A percentile compares a stretch with the other conserved stretches of the same genome.
phyloP scores from a whole-genome alignment of 139 green algal species.

The Micromonas pusilla region DNA sequence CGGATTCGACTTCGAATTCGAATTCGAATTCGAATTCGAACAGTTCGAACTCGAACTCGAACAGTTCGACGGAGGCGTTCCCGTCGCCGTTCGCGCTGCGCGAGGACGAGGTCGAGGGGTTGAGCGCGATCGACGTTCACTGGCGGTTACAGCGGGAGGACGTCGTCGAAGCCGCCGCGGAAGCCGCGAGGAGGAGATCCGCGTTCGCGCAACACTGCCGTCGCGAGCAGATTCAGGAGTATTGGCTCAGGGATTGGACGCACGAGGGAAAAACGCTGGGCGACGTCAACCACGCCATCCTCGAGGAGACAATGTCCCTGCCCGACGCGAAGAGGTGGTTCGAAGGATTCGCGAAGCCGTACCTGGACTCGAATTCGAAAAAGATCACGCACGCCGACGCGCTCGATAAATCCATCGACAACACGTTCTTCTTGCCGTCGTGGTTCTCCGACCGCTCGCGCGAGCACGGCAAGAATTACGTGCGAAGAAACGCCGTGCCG shows the following conservation, averaged over 20 bases:
- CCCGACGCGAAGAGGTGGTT: background rate
- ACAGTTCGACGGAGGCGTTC: too few species aligned
- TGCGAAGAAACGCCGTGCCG: too few species aligned
- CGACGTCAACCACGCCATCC: background rate
- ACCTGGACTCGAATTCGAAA: background rate
- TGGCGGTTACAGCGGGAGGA: background rate
- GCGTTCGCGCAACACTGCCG: background rate
- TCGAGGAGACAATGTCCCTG: background rate
- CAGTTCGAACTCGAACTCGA: too few species aligned
- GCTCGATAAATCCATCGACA: background rate
- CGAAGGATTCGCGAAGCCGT: slow-evolving; percentile 2
- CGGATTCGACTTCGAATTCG: too few species aligned
- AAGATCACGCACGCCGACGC: background rate
- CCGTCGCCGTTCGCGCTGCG: too few species aligned
- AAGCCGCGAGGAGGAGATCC: background rate
- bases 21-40: too few species aligned
- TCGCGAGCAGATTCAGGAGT: background rate
- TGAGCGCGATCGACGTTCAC: background rate
- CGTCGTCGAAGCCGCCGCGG: background rate
- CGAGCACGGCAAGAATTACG: too few species aligned
- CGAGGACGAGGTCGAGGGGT: background rate
- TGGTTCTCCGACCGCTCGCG: too few species aligned
- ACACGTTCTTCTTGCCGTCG: too few species aligned
- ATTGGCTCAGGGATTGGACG: slow-evolving; percentile 12
- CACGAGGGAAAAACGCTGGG: background rate